These are phyloP conservation scores for Aureobasidium sp. DNA, from an alignment of 2,329 filamentous ascomycete species.

Conservation along the genomic window DNA sequence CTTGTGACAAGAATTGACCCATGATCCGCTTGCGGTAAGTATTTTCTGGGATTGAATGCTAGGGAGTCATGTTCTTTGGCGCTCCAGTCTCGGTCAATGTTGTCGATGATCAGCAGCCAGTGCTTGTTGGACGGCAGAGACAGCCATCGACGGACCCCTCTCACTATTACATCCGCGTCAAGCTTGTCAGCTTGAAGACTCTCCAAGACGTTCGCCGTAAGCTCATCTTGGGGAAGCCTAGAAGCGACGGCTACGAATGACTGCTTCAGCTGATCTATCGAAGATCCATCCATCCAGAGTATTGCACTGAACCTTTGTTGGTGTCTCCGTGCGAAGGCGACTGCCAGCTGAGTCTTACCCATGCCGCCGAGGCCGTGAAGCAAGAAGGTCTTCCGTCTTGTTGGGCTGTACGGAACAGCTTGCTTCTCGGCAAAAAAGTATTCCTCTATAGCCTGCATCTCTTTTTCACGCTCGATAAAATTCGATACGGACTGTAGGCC, in stretches of 20 bases:
- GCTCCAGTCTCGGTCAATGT: neutral
- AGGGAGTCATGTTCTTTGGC: neutral
- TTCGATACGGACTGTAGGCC: neutral
- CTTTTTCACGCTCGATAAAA: neutral
- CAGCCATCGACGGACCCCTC: neutral
- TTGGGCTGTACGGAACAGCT: neutral
- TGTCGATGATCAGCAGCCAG: neutral
- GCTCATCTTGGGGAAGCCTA: neutral
- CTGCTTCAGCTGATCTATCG: neutral
- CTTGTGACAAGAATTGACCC: neutral
- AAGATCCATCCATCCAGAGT: constrained; percentile 39
- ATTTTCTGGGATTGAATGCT: neutral
- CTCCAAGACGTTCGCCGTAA: neutral
- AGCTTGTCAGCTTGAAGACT: neutral
- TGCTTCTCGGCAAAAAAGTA: neutral
- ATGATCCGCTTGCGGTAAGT: neutral
- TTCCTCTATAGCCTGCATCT: neutral
- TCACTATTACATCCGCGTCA: neutral
- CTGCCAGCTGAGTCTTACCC: constrained; percentile 34
- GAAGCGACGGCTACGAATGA: neutral
- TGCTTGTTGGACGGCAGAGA: neutral
- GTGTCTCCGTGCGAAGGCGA: constrained; percentile 30
- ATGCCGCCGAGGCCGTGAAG: constrained; percentile 34
- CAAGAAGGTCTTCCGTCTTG: constrained; percentile 27
- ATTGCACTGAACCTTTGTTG: constrained; percentile 32